Evolutionary conservation across 2,329 filamentous ascomycete genomes (phyloP), one percentile per base, ranked within the genome.

Genomic region (Fusarium sororula): DNA sequence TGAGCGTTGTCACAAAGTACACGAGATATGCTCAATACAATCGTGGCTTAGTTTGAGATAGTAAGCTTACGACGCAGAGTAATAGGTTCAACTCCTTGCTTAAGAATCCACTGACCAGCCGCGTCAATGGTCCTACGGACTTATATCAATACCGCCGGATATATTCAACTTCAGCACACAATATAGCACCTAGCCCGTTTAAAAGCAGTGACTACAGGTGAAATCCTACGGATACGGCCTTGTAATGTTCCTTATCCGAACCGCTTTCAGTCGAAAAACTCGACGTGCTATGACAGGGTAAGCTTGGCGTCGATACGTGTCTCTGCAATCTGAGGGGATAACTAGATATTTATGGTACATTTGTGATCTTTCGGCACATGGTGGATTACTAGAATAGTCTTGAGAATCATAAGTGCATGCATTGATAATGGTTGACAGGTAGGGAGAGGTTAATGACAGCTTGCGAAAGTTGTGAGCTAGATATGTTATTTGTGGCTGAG

Each of bases 41-140:
- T 47, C 9, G 13, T 15, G 8, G 44, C 13, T 15, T 47, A 11
- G 24, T 28, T 22, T 22, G 13, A 28, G 0, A 28, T 28, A 3
- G 44, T 47, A 47, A 28, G 44, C 44, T 47, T 47, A 47, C 24
- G 44, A 22, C 24, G 44, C 18, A 15, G 13, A 28, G 6, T 7
- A 7, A 3, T 11, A 5, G 24, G 12, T 11, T 24, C 24, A 24
- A n/a, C n/a, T n/a, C n/a, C n/a, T 24, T 24, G 8, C 8, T 47
- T 14, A 4, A 22, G 0, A 15, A 28, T 15, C 0, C 2, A 47
- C 11, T 3, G 3, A 22, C 3, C 1, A 5, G 26, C 24, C 6
- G 26, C 6, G 44, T 22, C 24, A 47, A 22, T 15, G 18, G 18
- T 47, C 44, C 44, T 47, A 6, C 26, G 44, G 44, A 28, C 44